These are phyloP conservation scores for Hemileccinum rubropunctum DNA, from an alignment of 768 basidiomycete genomes.

Conservation along the genomic window DNA sequence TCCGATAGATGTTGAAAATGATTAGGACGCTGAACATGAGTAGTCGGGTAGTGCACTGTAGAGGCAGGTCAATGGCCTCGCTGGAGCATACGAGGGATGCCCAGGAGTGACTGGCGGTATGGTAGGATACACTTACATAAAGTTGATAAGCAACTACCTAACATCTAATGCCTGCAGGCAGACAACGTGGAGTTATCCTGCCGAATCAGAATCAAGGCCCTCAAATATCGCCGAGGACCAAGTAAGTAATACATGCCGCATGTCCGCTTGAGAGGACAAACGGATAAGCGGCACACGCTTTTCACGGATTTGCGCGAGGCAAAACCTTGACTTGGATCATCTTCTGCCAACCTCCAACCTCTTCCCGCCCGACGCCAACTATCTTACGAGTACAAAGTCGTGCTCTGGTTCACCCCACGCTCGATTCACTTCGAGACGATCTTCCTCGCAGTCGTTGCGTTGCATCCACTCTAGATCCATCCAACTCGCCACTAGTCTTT, in stretches of 20 bases:
- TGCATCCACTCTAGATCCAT: slow-evolving; percentile 25
- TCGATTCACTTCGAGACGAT: slow-evolving; percentile 56
- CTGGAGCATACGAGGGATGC: background rate
- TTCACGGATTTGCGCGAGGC: slow-evolving; percentile 43
- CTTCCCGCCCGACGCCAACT: slow-evolving; percentile 22
- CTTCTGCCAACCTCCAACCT: slow-evolving; percentile 17
- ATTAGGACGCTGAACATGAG: background rate
- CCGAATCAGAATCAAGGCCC: slow-evolving; percentile 50
- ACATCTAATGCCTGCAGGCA: slow-evolving; percentile 70
- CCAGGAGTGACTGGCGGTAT: slow-evolving; percentile 7
- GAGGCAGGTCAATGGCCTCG: background rate
- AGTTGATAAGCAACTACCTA: slow-evolving; percentile 36
- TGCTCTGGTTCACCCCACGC: slow-evolving; percentile 32
- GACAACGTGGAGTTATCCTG: slow-evolving; percentile 58
- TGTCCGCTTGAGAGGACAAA: slow-evolving; percentile 36
- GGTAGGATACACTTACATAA: slow-evolving; percentile 40
- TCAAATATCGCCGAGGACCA: slow-evolving; percentile 38
- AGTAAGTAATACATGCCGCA: slow-evolving; percentile 30
- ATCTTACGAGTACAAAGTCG: slow-evolving; percentile 28
- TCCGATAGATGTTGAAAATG: background rate
- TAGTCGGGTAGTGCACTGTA: background rate
- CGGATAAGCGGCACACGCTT: slow-evolving; percentile 56
- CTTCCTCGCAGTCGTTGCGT: slow-evolving; percentile 33
- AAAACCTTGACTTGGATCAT: slow-evolving; percentile 37
- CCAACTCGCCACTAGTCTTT: slow-evolving; percentile 32